A percentile compares a stretch with the other conserved stretches of the same genome.
Conservation (phyloP, 2,329 filamentous ascomycete species). For the Alternaria triticimaculans region DNA sequence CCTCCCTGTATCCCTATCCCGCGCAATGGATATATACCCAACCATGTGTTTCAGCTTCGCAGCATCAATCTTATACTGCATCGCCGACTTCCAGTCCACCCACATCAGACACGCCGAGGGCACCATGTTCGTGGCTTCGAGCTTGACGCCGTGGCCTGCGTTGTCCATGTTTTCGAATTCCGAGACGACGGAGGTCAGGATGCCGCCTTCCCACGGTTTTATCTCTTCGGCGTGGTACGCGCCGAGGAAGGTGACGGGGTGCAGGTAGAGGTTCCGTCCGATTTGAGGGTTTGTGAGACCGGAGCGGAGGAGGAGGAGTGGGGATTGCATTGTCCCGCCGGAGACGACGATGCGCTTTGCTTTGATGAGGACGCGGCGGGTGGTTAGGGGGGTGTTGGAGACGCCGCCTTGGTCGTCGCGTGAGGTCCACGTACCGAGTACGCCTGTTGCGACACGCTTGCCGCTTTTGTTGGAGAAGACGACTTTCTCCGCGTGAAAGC, state of each 20-base stretch:
- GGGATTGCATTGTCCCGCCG: slow-evolving; percentile 77
- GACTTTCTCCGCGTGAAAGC: slow-evolving; percentile 74
- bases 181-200: slow-evolving; percentile 78
- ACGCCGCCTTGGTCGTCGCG: slow-evolving; percentile 69
- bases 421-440: slow-evolving; percentile 77
- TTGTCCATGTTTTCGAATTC: slow-evolving; percentile 83
- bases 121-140: slow-evolving; percentile 79
- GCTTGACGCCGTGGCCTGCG: slow-evolving; percentile 79
- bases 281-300: slow-evolving; percentile 83
- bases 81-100: slow-evolving; percentile 70
- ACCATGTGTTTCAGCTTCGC: slow-evolving; percentile 73
- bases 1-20: slow-evolving; percentile 77
- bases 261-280: slow-evolving; percentile 80
- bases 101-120: slow-evolving; percentile 69
- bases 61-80: slow-evolving; percentile 75
- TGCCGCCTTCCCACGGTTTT: slow-evolving; percentile 70
- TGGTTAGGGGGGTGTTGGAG: slow-evolving; percentile 59
- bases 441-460: slow-evolving; percentile 68
- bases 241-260: slow-evolving; percentile 67
- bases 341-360: slow-evolving; percentile 84
- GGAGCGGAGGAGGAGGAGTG: slow-evolving; percentile 76
- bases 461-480: slow-evolving; percentile 67
- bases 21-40: slow-evolving; percentile 74
- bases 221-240: slow-evolving; percentile 74
- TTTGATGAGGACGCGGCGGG: slow-evolving; percentile 71